phyloP scores from a whole-genome alignment of 495 filamentous ascomycete genomes.

The Aspergillus wentii region DNA sequence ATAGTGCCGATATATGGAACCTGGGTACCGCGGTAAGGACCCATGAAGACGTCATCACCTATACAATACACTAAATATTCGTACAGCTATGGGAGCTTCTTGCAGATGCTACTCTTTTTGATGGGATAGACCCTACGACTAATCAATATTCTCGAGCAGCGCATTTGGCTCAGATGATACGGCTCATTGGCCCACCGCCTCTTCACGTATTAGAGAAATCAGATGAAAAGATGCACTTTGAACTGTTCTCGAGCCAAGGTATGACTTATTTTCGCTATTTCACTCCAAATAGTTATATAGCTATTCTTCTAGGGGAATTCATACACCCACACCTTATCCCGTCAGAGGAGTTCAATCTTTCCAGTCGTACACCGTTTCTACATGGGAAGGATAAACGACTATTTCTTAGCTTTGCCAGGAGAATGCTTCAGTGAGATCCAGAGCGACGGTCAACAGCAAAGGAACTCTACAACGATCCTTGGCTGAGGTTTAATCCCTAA shows the following conservation, averaged over 20 bases:
- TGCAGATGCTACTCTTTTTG: slow-evolving; percentile 19
- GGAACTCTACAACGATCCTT: slow-evolving; percentile 21
- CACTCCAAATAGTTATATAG: too few species aligned
- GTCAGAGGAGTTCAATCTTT: slow-evolving; percentile 13
- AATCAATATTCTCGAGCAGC: slow-evolving; percentile 17
- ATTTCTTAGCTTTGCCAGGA: slow-evolving; percentile 24
- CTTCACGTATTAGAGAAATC: slow-evolving; percentile 15
- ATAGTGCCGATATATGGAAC: slow-evolving; percentile 39
- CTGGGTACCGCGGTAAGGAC: slow-evolving; percentile 23
- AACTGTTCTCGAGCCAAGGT: slow-evolving; percentile 15
- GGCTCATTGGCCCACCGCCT: slow-evolving; percentile 27
- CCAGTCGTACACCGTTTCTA: slow-evolving; percentile 14
- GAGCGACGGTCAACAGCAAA: slow-evolving; percentile 23
- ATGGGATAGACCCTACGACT: slow-evolving; percentile 13
- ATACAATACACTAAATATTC: slow-evolving; percentile 2
- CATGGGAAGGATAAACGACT: slow-evolving; percentile 22
- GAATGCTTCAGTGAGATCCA: slow-evolving; percentile 28
- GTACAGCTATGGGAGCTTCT: slow-evolving; percentile 30
- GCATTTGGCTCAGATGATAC: slow-evolving; percentile 35
- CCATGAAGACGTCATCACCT: not conserved
- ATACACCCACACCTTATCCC: slow-evolving; percentile 12
- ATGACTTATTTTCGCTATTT: slow-evolving; percentile 8
- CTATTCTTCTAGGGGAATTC: slow-evolving; percentile 13
- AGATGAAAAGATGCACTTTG: slow-evolving; percentile 9
- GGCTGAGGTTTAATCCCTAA: too few species aligned